These are phyloP conservation scores for Kwoniella newhampshirensis DNA, from an alignment of 768 basidiomycete genomes.

Conservation along the genomic window DNA sequence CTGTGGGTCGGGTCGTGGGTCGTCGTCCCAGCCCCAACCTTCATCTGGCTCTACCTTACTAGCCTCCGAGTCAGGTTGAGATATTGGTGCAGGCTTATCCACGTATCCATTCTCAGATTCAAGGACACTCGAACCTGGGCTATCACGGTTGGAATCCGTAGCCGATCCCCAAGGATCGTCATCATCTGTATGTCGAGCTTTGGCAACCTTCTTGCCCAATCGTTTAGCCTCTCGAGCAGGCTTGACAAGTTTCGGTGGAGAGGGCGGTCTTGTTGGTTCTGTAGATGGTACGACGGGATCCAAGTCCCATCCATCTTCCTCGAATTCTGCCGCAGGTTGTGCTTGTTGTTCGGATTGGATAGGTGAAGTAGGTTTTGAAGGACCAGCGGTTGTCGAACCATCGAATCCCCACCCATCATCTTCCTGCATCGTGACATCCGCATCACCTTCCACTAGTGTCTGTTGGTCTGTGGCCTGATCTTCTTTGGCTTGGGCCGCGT, in stretches of 20 bases:
- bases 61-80: background rate
- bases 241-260: constrained; percentile 61
- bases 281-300: constrained; percentile 35
- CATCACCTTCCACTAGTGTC: constrained; percentile 11
- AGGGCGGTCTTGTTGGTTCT: constrained; percentile 58
- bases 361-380: constrained; percentile 10
- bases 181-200: constrained; percentile 26
- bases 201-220: constrained; percentile 45
- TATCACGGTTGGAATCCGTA: constrained; percentile 10
- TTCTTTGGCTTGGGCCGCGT: background rate
- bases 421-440: constrained; percentile 30
- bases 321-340: constrained; percentile 10
- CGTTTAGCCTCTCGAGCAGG: constrained; percentile 64
- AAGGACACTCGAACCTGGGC: background rate
- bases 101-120: constrained; percentile 7
- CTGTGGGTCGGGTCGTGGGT: too few species aligned
- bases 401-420: constrained; percentile 59
- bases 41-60: constrained; percentile 10
- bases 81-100: background rate
- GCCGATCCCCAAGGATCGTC: constrained; percentile 33
- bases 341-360: constrained; percentile 8
- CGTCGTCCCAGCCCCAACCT: constrained; percentile 30
- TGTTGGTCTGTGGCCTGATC: background rate
- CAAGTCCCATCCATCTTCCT: constrained; percentile 62
- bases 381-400: constrained; percentile 27